Base-by-base conservation (phyloP, 1,284 basidiomycete genomes). In the Irpex rosettiformis region DNA sequence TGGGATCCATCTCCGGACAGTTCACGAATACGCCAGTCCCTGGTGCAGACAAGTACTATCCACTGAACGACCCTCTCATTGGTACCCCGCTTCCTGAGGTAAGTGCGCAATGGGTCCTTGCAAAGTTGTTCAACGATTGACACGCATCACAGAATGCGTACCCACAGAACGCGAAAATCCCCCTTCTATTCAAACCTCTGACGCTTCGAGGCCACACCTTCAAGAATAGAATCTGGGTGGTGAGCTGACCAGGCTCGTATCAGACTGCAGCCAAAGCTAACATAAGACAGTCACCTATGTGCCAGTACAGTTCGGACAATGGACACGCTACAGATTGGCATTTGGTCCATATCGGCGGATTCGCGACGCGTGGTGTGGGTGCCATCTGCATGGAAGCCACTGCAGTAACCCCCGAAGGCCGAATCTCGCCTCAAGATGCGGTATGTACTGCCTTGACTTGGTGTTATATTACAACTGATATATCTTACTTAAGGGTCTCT, bases 241-340 rank as follows among this genome's bases (percentile, higher is more conserved):
- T 73, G 33, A 58, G 70, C 60, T 24, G 24, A 24, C 2, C 43
- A 52, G n/a, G 24, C 37, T 51, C 21, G 10, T 27, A 11, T 24
- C 0, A 22, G 25, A 27, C 8, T 2, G 27, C 11, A 3, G 4
- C 2, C 5, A 24, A 0, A 10, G 48, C 48, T 51, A 10, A 51
- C 25, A 13, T 33, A 6, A 40, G 58, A 1, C 51, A 85, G 83
- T 77, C 88, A n/a, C 88, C 88, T 1, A 88, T 91, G 86, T 91
- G 89, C 69, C 85, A 87, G 65, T 93, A 93, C 74, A 88, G 85
- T 52, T 78, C 86, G 3, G 80, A 89, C 47, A 73, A 88, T 62
- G 86, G 92, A 5, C 81, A 86, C 69, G 81, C 83, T 13, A 89
- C 90, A 0, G 86, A 91, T 65, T 91, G 86, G 85, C 91, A 94